Evolutionary conservation across 1,284 basidiomycete species (phyloP), one percentile per base, ranked within the genome.

Genomic region (Testicularia cyperi): DNA sequence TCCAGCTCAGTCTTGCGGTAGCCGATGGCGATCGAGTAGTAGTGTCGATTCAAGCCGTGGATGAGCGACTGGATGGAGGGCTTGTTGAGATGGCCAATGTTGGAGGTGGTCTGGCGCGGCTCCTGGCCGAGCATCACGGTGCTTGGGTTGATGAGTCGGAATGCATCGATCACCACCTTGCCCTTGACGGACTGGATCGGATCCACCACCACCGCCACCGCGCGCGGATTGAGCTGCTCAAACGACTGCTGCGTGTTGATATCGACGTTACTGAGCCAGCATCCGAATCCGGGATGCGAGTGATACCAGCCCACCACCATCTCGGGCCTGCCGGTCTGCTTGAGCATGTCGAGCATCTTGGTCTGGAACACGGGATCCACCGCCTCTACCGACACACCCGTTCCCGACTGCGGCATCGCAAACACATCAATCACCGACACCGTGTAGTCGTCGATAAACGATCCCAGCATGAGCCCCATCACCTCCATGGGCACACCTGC

Each of bases 221-320:
- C 92, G 44, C 94, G 88, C 37, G 86, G 83, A 78, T 97, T 88
- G 63, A 98, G 86, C 70, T 88, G 88, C 80, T 99, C 95, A 76
- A 99, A 99, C 13, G 92, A 96, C 90, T 98, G 92, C 78, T 99
- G 95, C 5, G 95, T 99, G 80, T 98, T 97, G 77, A 98, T 92
- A 80, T 99, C 95, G 28, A 98, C 95, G 68, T 90, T 92, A 38
- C 91, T 95, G 28, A 99, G 81, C 95, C 95, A 99, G 79, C 95
- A 99, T 5, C 95, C 95, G 78, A 98, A 99, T 22, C 95, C 95
- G 42, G 95, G 95, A 81, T 99, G 95, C 36, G 95, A 98, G 79
- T 99, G 95, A 78, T 99, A 99, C 95, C 95, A 99, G 7, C 95
- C 95, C 0, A 99, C 95, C 9, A 98, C 95, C 85, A 88, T 92